Evolutionary conservation across 129 eudicot genomes (phyloP).

Genomic region (Saposhnikovia divaricata): DNA sequence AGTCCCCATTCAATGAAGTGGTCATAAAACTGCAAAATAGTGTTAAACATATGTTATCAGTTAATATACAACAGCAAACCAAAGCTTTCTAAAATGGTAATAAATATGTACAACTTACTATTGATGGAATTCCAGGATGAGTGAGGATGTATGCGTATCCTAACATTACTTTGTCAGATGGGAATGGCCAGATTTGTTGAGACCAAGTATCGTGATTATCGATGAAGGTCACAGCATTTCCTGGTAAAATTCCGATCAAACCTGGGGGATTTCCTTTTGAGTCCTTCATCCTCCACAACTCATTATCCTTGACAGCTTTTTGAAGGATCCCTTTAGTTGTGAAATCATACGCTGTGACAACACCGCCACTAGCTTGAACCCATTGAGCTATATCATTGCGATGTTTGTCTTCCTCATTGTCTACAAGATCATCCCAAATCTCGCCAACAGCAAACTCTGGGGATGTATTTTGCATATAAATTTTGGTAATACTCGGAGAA

Average conservation of each 20-base stretch:
- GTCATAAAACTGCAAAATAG: slow-evolving; percentile 48
- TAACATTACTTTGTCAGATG: slow-evolving; percentile 65
- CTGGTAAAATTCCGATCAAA: slow-evolving; percentile 46
- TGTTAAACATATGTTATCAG: background rate
- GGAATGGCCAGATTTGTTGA: slow-evolving; percentile 59
- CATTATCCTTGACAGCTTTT: slow-evolving; percentile 51
- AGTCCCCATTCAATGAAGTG: slow-evolving; percentile 68
- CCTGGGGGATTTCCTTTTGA: slow-evolving; percentile 59
- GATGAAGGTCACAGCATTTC: slow-evolving; percentile 52
- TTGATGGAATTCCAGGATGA: slow-evolving; percentile 70
- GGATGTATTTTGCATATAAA: slow-evolving; percentile 47
- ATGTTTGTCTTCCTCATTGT: slow-evolving; percentile 48
- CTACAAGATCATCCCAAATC: slow-evolving; percentile 31
- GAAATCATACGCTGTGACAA: slow-evolving; percentile 55
- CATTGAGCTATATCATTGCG: slow-evolving; percentile 40
- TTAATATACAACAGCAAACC: background rate
- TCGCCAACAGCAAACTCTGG: slow-evolving; percentile 71
- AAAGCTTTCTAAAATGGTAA: background rate
- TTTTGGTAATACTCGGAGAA: slow-evolving; percentile 37
- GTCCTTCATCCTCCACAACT: slow-evolving; percentile 63
- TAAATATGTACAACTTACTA: slow-evolving; percentile 23
- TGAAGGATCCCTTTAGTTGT: slow-evolving; percentile 64
- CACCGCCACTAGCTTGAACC: slow-evolving; percentile 40
- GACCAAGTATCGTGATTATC: slow-evolving; percentile 78
- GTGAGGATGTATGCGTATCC: slow-evolving; percentile 81